phyloP scores from a whole-genome alignment of 2,329 filamentous ascomycete species.

The Cryoendolithus antarcticus region DNA sequence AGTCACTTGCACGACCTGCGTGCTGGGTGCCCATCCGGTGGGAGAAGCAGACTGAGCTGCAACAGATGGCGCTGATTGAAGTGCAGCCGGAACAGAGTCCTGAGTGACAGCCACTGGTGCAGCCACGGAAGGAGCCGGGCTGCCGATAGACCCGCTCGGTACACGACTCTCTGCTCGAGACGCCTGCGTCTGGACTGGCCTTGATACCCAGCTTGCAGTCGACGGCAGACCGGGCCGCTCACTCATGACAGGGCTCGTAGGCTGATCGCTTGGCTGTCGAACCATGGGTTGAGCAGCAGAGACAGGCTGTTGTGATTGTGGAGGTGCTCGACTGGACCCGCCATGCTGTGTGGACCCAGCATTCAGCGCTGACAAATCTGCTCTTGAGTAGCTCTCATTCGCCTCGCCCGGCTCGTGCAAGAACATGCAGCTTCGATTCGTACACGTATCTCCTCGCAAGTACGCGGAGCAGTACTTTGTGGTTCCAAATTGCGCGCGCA shows the following conservation, averaged over 20 bases:
- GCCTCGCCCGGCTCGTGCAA: constrained; percentile 97
- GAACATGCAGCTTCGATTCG: constrained; percentile 96
- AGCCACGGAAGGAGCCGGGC: constrained; percentile 51
- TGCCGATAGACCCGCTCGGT: constrained; percentile 69
- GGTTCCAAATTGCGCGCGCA: constrained; percentile 71
- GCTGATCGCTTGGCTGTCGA: constrained; percentile 38
- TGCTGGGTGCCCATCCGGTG: constrained; percentile 4
- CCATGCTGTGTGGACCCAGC: constrained; percentile 69
- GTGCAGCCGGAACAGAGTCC: constrained; percentile 20
- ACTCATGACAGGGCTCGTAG: constrained; percentile 15
- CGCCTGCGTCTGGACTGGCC: constrained; percentile 49
- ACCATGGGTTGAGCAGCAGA: constrained; percentile 50
- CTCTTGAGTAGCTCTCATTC: constrained; percentile 88
- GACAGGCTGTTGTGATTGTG: constrained; percentile 37
- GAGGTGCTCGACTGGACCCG: constrained; percentile 37
- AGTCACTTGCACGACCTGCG: constrained; percentile 6
- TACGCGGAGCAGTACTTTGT: constrained; percentile 99
- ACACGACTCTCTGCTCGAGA: constrained; percentile 66
- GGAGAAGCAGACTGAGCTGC: constrained; percentile 2
- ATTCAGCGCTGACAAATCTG: constrained; percentile 91
- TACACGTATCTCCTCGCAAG: constrained; percentile 84
- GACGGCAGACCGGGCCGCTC: constrained; percentile 87
- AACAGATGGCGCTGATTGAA: constrained; percentile 8
- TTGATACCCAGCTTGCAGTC: constrained; percentile 82
- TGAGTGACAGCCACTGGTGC: constrained; percentile 21